Conservation (phyloP, 148 eudicot species). For the Heliamphora exappendiculata region DNA sequence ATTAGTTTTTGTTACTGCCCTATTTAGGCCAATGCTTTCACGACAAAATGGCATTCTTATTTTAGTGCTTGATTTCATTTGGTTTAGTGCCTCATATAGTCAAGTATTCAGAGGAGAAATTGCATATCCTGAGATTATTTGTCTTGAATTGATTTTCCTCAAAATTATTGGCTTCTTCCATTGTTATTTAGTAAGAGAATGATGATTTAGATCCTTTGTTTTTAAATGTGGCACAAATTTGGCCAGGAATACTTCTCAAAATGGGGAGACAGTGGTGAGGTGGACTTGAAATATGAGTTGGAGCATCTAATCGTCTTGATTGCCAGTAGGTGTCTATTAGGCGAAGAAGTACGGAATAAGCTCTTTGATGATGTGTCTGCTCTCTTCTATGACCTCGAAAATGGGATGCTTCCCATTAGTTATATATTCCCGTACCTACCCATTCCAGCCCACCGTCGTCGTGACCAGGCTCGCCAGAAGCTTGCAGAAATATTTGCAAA, state of each 20-base stretch:
- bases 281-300: slow-evolving; percentile 82
- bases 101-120: neutral
- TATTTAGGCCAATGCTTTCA: neutral
- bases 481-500: slow-evolving; percentile 56
- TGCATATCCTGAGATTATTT: neutral
- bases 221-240: neutral
- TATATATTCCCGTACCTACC: slow-evolving; percentile 89
- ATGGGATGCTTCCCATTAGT: slow-evolving; percentile 88
- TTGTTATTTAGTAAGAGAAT: neutral
- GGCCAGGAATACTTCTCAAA: slow-evolving; percentile 82
- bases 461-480: slow-evolving; percentile 80
- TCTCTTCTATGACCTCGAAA: slow-evolving; percentile 87
- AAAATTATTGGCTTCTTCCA: neutral
- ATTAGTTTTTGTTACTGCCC: neutral
- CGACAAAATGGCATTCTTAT: neutral
- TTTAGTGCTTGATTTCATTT: neutral
- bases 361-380: slow-evolving; percentile 95
- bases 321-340: slow-evolving; percentile 88
- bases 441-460: slow-evolving; percentile 79
- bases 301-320: slow-evolving; percentile 90
- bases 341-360: slow-evolving; percentile 86
- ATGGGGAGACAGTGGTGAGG: slow-evolving; percentile 94
- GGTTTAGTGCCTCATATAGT: neutral
- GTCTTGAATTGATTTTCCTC: neutral
- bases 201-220: neutral